Evolutionary conservation across 352 stramenopile genomes (phyloP).

Genomic region (Pythium utonaiense): DNA sequence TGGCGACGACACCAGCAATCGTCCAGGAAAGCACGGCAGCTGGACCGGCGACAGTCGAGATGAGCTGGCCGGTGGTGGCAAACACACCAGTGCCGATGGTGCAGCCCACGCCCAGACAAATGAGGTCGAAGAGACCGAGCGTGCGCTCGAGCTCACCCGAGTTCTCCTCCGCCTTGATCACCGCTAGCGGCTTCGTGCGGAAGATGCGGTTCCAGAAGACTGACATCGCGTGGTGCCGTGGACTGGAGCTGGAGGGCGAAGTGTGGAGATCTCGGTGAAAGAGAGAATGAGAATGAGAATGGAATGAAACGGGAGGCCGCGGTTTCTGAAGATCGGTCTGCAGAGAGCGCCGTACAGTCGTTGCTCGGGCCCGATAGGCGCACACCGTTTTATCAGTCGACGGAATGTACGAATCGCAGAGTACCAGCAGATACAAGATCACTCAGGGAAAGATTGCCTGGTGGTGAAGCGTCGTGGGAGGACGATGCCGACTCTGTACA

Average conservation of each 20-base stretch:
- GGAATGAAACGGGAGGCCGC: not conserved
- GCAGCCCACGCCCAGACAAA: slow-evolving; percentile 87
- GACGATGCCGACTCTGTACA: not conserved
- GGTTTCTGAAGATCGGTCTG: not conserved
- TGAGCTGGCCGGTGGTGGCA: slow-evolving; percentile 67
- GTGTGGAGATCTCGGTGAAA: not conserved
- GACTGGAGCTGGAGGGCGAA: not conserved
- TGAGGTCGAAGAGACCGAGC: slow-evolving; percentile 86
- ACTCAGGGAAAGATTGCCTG: slow-evolving; percentile 10
- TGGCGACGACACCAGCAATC: slow-evolving; percentile 78
- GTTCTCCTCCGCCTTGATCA: slow-evolving; percentile 72
- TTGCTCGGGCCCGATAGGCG: not conserved
- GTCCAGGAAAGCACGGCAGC: slow-evolving; percentile 76
- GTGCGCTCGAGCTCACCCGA: slow-evolving; percentile 52
- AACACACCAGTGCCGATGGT: slow-evolving; percentile 92
- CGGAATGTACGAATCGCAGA: not conserved
- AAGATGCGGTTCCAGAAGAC: slow-evolving; percentile 24
- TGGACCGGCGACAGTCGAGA: slow-evolving; percentile 69
- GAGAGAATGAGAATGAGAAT: slow-evolving; percentile 4
- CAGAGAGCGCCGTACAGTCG: not conserved
- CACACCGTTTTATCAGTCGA: slow-evolving; percentile 6
- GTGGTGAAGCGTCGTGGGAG: not conserved
- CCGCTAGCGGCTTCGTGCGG: slow-evolving; percentile 62
- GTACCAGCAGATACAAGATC: not conserved
- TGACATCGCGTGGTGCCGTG: slow-evolving; percentile 3